A percentile compares a stretch with the other conserved stretches of the same genome.
Conservation (phyloP, 2,329 filamentous ascomycete genomes). For the Neofusicoccum cordaticola region DNA sequence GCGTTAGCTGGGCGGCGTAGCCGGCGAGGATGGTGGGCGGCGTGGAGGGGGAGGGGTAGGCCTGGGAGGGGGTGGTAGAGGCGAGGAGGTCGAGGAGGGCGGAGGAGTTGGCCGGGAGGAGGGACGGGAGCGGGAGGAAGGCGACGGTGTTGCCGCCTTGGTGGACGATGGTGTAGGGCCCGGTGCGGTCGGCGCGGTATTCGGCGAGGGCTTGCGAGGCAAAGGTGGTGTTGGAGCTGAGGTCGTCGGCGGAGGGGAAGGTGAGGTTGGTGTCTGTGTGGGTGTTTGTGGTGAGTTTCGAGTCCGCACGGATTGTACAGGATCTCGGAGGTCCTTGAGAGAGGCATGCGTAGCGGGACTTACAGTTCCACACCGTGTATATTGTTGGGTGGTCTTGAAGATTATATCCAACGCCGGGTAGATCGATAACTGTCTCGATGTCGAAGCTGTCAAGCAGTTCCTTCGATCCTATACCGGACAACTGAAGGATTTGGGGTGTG, state of each 20-base stretch:
- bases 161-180: background rate
- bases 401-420: conserved; percentile 32
- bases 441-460: conserved; percentile 20
- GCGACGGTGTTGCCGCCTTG: background rate
- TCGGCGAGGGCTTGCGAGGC: conserved; percentile 21
- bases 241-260: conserved; percentile 32
- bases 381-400: conserved; percentile 48
- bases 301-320: too few relatives aligned
- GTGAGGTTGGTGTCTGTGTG: background rate
- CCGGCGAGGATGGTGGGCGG: background rate
- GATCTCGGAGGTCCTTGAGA: background rate
- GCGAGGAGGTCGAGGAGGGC: background rate
- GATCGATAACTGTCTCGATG: conserved; percentile 21
- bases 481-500: conserved; percentile 20
- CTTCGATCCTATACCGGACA: conserved; percentile 21
- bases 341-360: background rate
- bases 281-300: background rate
- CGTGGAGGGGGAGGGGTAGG: background rate
- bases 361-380: conserved; percentile 41
- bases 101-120: background rate
- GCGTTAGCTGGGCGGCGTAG: background rate
- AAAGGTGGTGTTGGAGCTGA: conserved; percentile 42
- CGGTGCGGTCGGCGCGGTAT: conserved; percentile 6
- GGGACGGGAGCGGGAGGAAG: background rate
- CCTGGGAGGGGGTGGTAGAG: background rate